Percentiles rank a stretch among this genome's conserved stretches.
These are phyloP conservation scores for Daedalea quercina DNA, from an alignment of 768 basidiomycete species.

Conservation along the genomic window DNA sequence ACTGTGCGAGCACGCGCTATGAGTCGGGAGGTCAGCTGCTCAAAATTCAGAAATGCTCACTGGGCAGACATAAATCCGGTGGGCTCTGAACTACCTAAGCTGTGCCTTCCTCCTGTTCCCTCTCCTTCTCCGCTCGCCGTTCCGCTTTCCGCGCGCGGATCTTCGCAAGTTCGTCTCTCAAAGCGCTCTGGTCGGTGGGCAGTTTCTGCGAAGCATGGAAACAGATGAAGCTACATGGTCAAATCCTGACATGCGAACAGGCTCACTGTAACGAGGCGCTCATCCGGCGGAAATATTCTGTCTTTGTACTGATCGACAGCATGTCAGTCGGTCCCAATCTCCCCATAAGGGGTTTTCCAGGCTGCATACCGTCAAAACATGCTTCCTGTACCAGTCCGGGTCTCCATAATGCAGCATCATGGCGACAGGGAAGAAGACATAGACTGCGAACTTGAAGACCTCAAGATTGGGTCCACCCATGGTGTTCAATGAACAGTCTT, in stretches of 20 bases:
- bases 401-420: constrained; percentile 84
- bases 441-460: constrained; percentile 84
- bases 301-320: constrained; percentile 52
- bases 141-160: constrained; percentile 58
- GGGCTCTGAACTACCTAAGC: no score
- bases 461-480: constrained; percentile 82
- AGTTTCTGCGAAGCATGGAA: constrained; percentile 38
- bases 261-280: constrained; percentile 47
- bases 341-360: background rate
- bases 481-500: no score
- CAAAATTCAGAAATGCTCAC: no score
- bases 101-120: constrained; percentile 4
- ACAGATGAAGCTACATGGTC: no score
- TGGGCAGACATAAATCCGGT: no score
- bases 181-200: constrained; percentile 57
- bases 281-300: constrained; percentile 58
- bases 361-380: constrained; percentile 65
- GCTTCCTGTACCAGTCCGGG: constrained; percentile 75
- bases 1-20: no score
- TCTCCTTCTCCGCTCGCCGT: constrained; percentile 37
- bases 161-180: constrained; percentile 64
- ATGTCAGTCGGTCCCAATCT: background rate
- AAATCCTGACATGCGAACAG: background rate
- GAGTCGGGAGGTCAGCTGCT: no score
- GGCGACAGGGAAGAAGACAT: constrained; percentile 78